Conservation (phyloP, 2,329 filamentous ascomycete genomes). For the Phaeophleospora eucalypticola region DNA sequence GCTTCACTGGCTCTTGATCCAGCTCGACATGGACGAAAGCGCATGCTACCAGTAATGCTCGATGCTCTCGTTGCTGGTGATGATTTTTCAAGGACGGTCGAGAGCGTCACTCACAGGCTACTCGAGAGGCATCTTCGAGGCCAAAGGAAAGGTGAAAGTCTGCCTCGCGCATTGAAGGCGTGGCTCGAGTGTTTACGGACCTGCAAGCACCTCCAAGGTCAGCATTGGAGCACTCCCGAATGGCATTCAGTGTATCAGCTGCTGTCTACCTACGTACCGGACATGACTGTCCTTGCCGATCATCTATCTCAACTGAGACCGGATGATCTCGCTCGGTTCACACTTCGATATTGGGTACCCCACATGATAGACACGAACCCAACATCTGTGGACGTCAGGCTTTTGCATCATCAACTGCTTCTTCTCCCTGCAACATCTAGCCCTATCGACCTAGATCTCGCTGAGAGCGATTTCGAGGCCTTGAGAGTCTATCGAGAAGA, state of each 20-base stretch:
- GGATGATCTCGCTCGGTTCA: neutral
- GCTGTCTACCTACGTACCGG: conserved; percentile 3
- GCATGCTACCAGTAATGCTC: conserved; percentile 9
- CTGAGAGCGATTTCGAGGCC: too few species aligned
- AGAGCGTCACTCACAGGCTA: neutral
- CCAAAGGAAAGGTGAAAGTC: neutral
- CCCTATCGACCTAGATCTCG: too few species aligned
- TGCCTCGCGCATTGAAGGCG: neutral
- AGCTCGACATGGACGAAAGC: too few species aligned
- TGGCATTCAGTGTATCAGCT: conserved; percentile 16
- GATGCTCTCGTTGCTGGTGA: neutral
- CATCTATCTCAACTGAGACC: conserved; percentile 14
- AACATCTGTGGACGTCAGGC: too few species aligned
- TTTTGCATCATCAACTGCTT: conserved; percentile 11
- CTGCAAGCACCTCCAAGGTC: conserved; percentile 2
- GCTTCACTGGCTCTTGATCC: neutral
- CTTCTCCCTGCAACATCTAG: too few species aligned
- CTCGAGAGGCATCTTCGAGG: neutral
- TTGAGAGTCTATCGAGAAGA: too few species aligned
- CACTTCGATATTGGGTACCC: neutral
- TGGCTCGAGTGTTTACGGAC: conserved; percentile 10
- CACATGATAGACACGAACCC: too few species aligned
- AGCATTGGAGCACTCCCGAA: neutral
- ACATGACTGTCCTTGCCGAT: conserved; percentile 9
- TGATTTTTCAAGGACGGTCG: neutral